Evolutionary conservation across 371 early-diverging fungal genomes (phyloP), one percentile per base, ranked within the genome.

Genomic region (Nematocida sp.): DNA sequence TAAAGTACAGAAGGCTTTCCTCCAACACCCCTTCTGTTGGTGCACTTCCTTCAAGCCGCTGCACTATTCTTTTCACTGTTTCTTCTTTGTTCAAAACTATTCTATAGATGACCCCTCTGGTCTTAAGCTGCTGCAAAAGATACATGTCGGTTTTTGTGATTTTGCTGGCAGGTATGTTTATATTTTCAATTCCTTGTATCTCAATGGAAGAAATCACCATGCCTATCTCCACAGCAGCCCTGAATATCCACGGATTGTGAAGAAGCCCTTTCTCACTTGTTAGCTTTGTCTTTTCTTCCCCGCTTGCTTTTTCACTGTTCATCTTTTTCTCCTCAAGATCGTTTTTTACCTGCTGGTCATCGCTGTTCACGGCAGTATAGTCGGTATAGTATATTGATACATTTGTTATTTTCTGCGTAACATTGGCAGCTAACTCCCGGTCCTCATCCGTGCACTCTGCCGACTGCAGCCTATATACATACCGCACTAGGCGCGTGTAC

Each of bases 181-280:
- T 20, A 18, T 64, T 20, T 9, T 15, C 40, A 5, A 6, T 62
- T 13, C 62, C 62, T 23, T 23, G 42, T 18, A 67, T 67, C 25
- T 25, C 33, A 9, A 64, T 56, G 25, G 74, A 44, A 39, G 57
- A 72, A 11, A 62, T 58, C 6, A 50, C 60, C 66, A 75, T 67
- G 25, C 76, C 76, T 25, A 64, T 50, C 25, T 75, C 76, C n/a
- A 75, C 42, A 5, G 76, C 76, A n/a, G 18, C 33, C 39, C 56
- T 64, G 33, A 33, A 39, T 45, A 75, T 27, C 76, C 76, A 75
- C n/a, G 76, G 76, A 47, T 75, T 69, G 13, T 64, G 23, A 4
- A 66, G 15, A 20, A 75, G 64, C 5, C 72, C 72, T 1, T 47
- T 67, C 20, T 50, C 33, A n/a, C 40, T 45, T 7, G 25, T 6